These are phyloP conservation scores for Xylaria telfairii DNA, from an alignment of 495 filamentous ascomycete species.

Conservation along the genomic window DNA sequence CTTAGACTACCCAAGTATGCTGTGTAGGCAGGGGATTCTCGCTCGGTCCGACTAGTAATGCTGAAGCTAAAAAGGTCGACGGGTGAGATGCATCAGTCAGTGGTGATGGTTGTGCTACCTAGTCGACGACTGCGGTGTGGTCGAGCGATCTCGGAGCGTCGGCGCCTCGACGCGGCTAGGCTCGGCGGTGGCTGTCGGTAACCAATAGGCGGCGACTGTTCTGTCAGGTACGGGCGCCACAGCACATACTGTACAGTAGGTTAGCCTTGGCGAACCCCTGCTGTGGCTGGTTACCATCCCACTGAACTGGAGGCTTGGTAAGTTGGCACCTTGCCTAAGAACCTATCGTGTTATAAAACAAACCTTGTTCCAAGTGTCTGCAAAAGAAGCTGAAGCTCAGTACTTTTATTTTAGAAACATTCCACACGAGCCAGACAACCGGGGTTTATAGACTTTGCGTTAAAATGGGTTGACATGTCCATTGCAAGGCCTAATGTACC, in stretches of 20 bases:
- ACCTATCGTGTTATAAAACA: too few species aligned
- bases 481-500: too few species aligned
- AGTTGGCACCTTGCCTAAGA: background rate
- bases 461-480: too few species aligned
- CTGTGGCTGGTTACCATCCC: background rate
- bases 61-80: background rate
- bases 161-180: slow-evolving; percentile 12
- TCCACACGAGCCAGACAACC: too few species aligned
- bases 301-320: background rate
- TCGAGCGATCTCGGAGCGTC: slow-evolving; percentile 24
- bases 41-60: background rate
- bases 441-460: too few species aligned
- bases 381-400: too few species aligned
- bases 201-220: background rate
- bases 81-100: background rate
- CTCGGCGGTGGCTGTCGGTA: background rate
- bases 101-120: background rate
- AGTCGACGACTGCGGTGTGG: slow-evolving; percentile 1
- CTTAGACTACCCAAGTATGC: background rate
- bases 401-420: too few species aligned
- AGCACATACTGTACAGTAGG: too few species aligned
- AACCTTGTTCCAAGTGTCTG: background rate
- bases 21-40: background rate
- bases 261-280: background rate
- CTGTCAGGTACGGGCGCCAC: slow-evolving; percentile 4